These are phyloP conservation scores for Hemisphaericaspora subhashii DNA, from an alignment of 1,139 yeast species.

Conservation along the genomic window DNA sequence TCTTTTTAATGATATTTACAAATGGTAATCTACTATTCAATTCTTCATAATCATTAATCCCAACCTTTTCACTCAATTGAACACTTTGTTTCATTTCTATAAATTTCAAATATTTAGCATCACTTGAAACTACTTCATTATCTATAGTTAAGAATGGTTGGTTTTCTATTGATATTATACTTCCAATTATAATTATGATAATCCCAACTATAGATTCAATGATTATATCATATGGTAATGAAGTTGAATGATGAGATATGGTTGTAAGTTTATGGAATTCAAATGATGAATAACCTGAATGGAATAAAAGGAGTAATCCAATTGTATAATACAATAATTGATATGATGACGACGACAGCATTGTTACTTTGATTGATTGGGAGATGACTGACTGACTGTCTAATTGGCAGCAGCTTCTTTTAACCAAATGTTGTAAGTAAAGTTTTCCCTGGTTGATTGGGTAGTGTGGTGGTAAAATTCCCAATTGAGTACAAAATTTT, in stretches of 20 bases:
- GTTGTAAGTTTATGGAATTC: constrained; percentile 44
- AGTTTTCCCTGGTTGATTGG: too few relatives aligned
- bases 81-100: constrained; percentile 51
- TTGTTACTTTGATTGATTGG: neutral
- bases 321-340: constrained; percentile 21
- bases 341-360: constrained; percentile 2
- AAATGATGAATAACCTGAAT: constrained; percentile 53
- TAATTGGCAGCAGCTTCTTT: too few relatives aligned
- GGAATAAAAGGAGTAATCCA: constrained; percentile 38
- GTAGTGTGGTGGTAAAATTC: too few relatives aligned
- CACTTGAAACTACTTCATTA: constrained; percentile 21
- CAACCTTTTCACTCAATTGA: constrained; percentile 42
- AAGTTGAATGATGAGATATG: constrained; percentile 16
- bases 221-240: constrained; percentile 39
- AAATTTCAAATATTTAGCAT: constrained; percentile 36
- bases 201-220: constrained; percentile 45
- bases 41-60: constrained; percentile 44
- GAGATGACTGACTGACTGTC: neutral
- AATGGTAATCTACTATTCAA: constrained; percentile 46
- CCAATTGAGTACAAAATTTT: too few relatives aligned
- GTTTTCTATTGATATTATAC: constrained; percentile 29
- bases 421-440: too few relatives aligned
- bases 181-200: constrained; percentile 35
- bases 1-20: constrained; percentile 41
- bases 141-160: constrained; percentile 22